These are phyloP conservation scores for Wickerhamiella slavikovae DNA, from an alignment of 805 yeast genomes.

Conservation along the genomic window DNA sequence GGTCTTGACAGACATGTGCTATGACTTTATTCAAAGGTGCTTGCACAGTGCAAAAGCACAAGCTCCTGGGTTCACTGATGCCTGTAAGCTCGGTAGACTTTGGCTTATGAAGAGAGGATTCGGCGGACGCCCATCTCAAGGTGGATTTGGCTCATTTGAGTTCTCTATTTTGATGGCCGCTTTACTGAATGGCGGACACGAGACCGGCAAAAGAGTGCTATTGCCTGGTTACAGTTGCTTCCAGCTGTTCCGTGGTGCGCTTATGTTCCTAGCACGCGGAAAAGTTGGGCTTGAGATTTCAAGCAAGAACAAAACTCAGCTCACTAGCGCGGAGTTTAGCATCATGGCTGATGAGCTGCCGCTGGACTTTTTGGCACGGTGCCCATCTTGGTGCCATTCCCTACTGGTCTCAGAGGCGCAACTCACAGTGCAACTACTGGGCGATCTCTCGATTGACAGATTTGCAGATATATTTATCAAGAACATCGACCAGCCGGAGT, in stretches of 20 bases:
- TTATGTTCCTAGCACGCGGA: conserved; percentile 52
- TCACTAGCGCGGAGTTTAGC: conserved; percentile 1
- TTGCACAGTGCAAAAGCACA: conserved; percentile 41
- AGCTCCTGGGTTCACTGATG: conserved; percentile 59
- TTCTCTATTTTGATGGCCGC: conserved; percentile 67
- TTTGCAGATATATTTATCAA: conserved; percentile 59
- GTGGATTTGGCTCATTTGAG: conserved; percentile 89
- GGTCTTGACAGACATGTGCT: conserved; percentile 44
- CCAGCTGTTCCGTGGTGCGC: conserved; percentile 78
- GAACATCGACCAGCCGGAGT: conserved; percentile 24
- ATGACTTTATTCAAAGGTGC: conserved; percentile 51
- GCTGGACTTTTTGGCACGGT: conserved; percentile 62
- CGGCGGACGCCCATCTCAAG: conserved; percentile 35
- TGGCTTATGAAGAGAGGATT: conserved; percentile 86
- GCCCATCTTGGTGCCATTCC: conserved; percentile 48
- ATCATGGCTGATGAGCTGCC: conserved; percentile 18
- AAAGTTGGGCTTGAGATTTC: conserved; percentile 2
- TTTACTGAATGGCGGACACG: conserved; percentile 55
- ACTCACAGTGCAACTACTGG: conserved; percentile 44
- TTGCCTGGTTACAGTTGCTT: conserved; percentile 80
- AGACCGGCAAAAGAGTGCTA: conserved; percentile 51
- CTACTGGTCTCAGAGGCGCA: conserved; percentile 43
- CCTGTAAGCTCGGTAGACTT: conserved; percentile 64
- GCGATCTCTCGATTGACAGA: conserved; percentile 67
- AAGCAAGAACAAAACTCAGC: conserved; percentile 1